These are phyloP conservation scores for Saprolegnia diclina DNA, from an alignment of 352 stramenopile genomes.

Conservation along the genomic window DNA sequence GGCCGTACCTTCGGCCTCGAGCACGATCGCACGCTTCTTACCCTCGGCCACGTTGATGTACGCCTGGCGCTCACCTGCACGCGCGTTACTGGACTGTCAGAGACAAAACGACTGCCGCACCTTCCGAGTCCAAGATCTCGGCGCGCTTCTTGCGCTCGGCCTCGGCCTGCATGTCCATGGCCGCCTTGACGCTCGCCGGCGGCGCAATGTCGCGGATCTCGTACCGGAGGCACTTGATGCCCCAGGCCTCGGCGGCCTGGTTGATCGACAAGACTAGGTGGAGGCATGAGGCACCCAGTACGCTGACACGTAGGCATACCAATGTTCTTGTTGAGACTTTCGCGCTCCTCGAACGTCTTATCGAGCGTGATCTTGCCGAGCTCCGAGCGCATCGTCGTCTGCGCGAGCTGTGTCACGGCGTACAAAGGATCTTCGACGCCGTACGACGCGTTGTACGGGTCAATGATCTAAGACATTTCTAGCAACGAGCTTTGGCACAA, in stretches of 20 bases:
- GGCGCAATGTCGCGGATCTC: slow-evolving; percentile 89
- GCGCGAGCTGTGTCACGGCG: slow-evolving; percentile 85
- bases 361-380: slow-evolving; percentile 91
- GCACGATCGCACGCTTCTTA: slow-evolving; percentile 82
- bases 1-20: slow-evolving; percentile 81
- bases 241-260: slow-evolving; percentile 84
- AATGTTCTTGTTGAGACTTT: slow-evolving; percentile 89
- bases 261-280: slow-evolving; percentile 80
- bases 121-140: slow-evolving; percentile 89
- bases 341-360: slow-evolving; percentile 91
- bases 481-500: too few species aligned
- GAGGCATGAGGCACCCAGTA: background rate
- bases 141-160: slow-evolving; percentile 88
- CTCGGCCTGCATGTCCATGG: slow-evolving; percentile 92
- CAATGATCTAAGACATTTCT: slow-evolving; percentile 48
- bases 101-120: slow-evolving; percentile 33
- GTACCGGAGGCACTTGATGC: slow-evolving; percentile 87
- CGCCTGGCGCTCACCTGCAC: slow-evolving; percentile 36
- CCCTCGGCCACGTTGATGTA: slow-evolving; percentile 90
- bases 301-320: background rate
- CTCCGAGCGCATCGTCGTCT: slow-evolving; percentile 89
- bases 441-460: slow-evolving; percentile 27
- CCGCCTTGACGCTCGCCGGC: slow-evolving; percentile 75
- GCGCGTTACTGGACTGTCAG: too few species aligned
- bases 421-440: slow-evolving; percentile 80